Percentiles rank a stretch among this genome's conserved stretches.
phyloP scores from a whole-genome alignment of 106 monocot species.

The Chionographis japonica region DNA sequence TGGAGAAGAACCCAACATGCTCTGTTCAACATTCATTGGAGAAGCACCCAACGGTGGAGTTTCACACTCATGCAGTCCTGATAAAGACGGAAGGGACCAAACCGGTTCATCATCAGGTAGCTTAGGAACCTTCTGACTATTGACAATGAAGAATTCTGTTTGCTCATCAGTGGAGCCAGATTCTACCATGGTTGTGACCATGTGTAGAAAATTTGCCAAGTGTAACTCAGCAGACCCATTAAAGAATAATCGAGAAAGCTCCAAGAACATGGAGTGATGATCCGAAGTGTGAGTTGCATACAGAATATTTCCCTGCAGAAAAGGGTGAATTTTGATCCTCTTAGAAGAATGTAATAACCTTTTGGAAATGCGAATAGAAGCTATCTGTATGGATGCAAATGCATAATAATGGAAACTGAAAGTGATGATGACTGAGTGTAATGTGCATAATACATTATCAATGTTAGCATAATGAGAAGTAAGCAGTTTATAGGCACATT shows the following conservation, averaged over 20 bases:
- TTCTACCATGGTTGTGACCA: slow-evolving; percentile 77
- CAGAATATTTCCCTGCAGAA: slow-evolving; percentile 58
- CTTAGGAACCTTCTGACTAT: slow-evolving; percentile 67
- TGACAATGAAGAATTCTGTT: slow-evolving; percentile 68
- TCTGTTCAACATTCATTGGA: neutral
- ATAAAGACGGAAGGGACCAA: slow-evolving; percentile 54
- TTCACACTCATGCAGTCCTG: neutral
- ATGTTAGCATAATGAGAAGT: too few relatives aligned
- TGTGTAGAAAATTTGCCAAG: slow-evolving; percentile 95
- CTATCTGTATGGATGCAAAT: too few relatives aligned
- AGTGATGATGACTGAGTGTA: too few relatives aligned
- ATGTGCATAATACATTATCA: too few relatives aligned
- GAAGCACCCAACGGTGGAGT: neutral
- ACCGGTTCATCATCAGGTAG: slow-evolving; percentile 61
- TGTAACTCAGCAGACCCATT: slow-evolving; percentile 66
- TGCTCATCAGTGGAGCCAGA: slow-evolving; percentile 63
- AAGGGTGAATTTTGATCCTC: neutral
- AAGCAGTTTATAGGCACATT: too few relatives aligned
- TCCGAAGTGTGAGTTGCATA: slow-evolving; percentile 47
- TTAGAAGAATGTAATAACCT: too few relatives aligned
- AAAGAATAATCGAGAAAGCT: slow-evolving; percentile 81
- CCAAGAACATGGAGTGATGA: slow-evolving; percentile 75
- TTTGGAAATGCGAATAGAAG: too few relatives aligned
- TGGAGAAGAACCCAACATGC: neutral
- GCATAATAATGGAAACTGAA: too few relatives aligned